phyloP scores from a whole-genome alignment of 2,329 filamentous ascomycete genomes.

The Boeremia lycopersici region DNA sequence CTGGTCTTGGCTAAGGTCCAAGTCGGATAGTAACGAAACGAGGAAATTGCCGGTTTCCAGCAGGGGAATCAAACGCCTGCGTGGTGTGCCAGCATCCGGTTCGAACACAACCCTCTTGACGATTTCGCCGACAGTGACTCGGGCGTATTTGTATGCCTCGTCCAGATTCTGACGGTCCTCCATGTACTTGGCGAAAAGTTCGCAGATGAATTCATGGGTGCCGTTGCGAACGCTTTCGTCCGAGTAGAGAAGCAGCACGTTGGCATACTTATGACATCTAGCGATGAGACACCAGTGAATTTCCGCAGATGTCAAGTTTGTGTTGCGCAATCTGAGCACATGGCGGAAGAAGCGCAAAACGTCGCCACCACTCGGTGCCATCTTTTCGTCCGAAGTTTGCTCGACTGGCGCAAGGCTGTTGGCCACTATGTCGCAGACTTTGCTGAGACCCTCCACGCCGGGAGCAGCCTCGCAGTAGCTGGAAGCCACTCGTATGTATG shows the following conservation, averaged over 20 bases:
- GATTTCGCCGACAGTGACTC: background rate
- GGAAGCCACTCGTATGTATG: conserved; percentile 41
- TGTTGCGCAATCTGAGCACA: background rate
- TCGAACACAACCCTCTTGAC: conserved; percentile 31
- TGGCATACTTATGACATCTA: conserved; percentile 24
- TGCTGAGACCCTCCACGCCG: conserved; percentile 17
- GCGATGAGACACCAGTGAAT: conserved; percentile 32
- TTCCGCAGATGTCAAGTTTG: background rate
- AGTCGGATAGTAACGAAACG: conserved; percentile 23
- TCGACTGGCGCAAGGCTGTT: conserved; percentile 22
- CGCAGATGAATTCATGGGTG: conserved; percentile 27
- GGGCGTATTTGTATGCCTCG: conserved; percentile 11
- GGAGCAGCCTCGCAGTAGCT: conserved; percentile 38
- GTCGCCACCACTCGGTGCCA: conserved; percentile 29
- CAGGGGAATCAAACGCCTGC: conserved; percentile 34
- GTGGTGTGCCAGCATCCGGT: conserved; percentile 28
- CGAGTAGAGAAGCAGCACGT: conserved; percentile 36
- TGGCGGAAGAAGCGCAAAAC: conserved; percentile 35
- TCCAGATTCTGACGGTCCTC: conserved; percentile 14
- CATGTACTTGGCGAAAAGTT: conserved; percentile 29
- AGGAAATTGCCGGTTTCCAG: conserved; percentile 29
- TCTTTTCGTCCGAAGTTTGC: conserved; percentile 20
- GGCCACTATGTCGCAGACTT: conserved; percentile 28
- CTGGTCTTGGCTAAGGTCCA: conserved; percentile 30
- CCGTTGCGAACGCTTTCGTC: conserved; percentile 36